Conservation (phyloP, 176 grass and related monocot genomes). For the Lolium perenne region DNA sequence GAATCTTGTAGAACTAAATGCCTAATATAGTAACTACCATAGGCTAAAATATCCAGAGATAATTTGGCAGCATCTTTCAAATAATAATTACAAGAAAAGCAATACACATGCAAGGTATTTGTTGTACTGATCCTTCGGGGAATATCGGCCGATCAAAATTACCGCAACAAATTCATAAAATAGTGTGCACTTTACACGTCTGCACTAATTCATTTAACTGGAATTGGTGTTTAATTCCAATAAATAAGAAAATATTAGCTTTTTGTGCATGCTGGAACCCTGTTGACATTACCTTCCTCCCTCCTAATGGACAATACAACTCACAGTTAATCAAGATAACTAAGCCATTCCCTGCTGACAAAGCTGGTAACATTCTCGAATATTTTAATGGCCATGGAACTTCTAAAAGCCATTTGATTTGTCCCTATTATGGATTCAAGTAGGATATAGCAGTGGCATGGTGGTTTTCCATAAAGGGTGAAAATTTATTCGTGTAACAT, state of each 20-base stretch:
- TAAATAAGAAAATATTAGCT: not conserved
- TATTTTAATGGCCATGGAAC: not conserved
- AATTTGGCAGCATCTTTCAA: not conserved
- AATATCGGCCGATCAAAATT: not conserved
- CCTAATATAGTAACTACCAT: not conserved
- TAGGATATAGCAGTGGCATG: not conserved
- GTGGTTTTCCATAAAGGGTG: not conserved
- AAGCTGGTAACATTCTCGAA: not conserved
- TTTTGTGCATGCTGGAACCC: not conserved
- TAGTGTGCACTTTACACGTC: not conserved
- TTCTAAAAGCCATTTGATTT: not conserved
- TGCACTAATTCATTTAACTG: not conserved
- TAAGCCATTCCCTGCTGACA: not conserved
- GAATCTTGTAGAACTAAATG: constrained; percentile 9
- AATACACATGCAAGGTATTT: not conserved
- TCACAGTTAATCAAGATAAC: constrained; percentile 8
- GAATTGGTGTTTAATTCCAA: not conserved
- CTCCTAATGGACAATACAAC: not conserved
- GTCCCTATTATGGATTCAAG: not conserved
- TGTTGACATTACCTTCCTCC: not conserved
- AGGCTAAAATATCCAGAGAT: not conserved
- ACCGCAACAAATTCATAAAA: constrained; percentile 11
- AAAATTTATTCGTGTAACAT: not conserved
- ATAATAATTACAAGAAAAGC: not conserved
- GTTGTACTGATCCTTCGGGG: not conserved